phyloP scores from a whole-genome alignment of 257 asterid species.

The Datura wrightii region DNA sequence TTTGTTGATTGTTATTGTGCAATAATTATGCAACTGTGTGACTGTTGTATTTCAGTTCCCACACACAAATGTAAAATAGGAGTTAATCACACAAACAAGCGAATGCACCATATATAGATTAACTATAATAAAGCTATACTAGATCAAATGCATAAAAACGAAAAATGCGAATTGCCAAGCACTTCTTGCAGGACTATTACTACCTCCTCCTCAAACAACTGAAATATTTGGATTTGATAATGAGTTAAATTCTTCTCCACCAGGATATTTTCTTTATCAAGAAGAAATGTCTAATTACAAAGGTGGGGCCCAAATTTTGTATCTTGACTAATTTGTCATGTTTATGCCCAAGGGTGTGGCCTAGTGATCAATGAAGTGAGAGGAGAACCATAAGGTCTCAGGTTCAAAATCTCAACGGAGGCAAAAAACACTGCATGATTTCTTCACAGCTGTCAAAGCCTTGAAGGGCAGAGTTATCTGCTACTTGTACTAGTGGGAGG shows the following conservation, averaged over 20 bases:
- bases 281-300: too few relatives aligned
- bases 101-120: neutral
- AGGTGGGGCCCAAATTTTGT: neutral
- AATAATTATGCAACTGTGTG: neutral
- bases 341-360: neutral
- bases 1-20: neutral
- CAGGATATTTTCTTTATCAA: neutral
- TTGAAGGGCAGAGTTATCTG: neutral
- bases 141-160: neutral
- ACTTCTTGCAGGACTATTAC: conserved; percentile 13
- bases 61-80: neutral
- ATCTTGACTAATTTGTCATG: neutral
- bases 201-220: conserved; percentile 15
- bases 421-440: neutral
- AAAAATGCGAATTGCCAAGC: neutral
- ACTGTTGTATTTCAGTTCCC: neutral
- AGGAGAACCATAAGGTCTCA: neutral
- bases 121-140: neutral
- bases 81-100: neutral
- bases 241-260: neutral
- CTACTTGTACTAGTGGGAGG: neutral
- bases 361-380: neutral
- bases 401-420: neutral
- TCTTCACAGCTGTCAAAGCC: neutral
- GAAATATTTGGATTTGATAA: neutral